A percentile compares a stretch with the other conserved stretches of the same genome.
Evolutionary conservation across 495 filamentous ascomycete species (phyloP).

Genomic region (Cenococcum geophilum): DNA sequence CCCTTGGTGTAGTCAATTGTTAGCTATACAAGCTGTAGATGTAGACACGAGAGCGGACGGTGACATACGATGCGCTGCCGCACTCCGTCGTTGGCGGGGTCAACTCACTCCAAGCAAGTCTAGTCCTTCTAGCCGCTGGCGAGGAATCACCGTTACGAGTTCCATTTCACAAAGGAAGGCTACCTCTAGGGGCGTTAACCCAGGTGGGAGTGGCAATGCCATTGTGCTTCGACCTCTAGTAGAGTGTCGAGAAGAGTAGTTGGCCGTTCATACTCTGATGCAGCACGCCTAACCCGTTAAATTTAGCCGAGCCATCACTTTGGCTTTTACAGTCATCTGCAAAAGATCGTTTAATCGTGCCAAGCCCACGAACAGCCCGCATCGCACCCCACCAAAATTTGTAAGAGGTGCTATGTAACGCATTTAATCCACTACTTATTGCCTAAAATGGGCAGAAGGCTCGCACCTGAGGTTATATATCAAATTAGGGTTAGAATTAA

Average conservation of each 20-base stretch:
- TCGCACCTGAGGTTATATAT: too few species aligned
- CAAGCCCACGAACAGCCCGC: too few species aligned
- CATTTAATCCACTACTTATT: too few species aligned
- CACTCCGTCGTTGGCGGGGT: conserved; percentile 19
- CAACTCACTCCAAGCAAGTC: conserved; percentile 72
- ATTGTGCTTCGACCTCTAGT: conserved; percentile 43
- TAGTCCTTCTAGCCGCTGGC: conserved; percentile 80
- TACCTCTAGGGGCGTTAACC: conserved; percentile 81
- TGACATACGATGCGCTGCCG: conserved; percentile 19
- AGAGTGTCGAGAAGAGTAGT: conserved; percentile 11
- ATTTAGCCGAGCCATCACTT: conserved; percentile 16
- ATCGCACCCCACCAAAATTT: too few species aligned
- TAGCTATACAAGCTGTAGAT: conserved; percentile 5
- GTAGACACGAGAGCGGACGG: not conserved
- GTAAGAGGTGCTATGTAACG: too few species aligned
- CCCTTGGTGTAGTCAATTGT: conserved; percentile 51
- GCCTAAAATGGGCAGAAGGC: too few species aligned
- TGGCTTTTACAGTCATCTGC: too few species aligned
- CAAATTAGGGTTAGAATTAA: too few species aligned
- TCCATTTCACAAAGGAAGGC: conserved; percentile 98
- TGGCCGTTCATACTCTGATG: not conserved
- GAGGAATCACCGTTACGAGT: conserved; percentile 83
- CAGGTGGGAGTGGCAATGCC: conserved; percentile 76
- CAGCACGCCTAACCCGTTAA: conserved; percentile 4
- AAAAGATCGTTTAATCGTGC: too few species aligned